phyloP scores from a whole-genome alignment of 1,284 basidiomycete species.

The Fereydounia khargensis region DNA sequence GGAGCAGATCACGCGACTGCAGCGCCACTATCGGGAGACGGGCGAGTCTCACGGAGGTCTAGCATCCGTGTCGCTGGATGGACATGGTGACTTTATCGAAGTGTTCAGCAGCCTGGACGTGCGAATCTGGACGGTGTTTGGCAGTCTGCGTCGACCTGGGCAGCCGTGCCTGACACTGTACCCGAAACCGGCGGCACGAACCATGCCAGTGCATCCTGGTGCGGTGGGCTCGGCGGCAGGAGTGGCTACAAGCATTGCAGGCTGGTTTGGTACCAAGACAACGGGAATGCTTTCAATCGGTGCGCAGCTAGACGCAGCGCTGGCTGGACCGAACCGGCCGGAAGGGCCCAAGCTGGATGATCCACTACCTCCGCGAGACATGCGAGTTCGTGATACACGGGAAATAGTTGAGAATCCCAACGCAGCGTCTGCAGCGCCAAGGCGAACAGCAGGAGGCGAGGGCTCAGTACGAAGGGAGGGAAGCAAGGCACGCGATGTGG shows the following conservation, averaged over 20 bases:
- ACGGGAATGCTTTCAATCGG: conserved; percentile 33
- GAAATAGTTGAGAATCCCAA: background rate
- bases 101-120: conserved; percentile 43
- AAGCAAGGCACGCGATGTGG: conserved; percentile 21
- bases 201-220: conserved; percentile 41
- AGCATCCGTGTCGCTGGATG: conserved; percentile 25
- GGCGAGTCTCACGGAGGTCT: conserved; percentile 20
- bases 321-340: conserved; percentile 38
- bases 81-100: conserved; percentile 48
- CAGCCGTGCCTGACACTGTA: conserved; percentile 35
- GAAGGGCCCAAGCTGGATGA: conserved; percentile 26
- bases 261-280: conserved; percentile 40
- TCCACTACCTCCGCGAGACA: conserved; percentile 15
- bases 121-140: conserved; percentile 48
- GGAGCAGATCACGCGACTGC: conserved; percentile 34
- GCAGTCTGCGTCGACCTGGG: conserved; percentile 32
- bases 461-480: conserved; percentile 9
- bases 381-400: conserved; percentile 2
- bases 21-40: conserved; percentile 37
- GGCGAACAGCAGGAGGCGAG: conserved; percentile 2
- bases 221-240: conserved; percentile 33
- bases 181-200: conserved; percentile 5
- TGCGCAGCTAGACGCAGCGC: conserved; percentile 32
- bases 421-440: background rate
- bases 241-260: conserved; percentile 38